Evolutionary conservation across 1,139 yeast genomes (phyloP).

Genomic region (Spathaspora sp.): DNA sequence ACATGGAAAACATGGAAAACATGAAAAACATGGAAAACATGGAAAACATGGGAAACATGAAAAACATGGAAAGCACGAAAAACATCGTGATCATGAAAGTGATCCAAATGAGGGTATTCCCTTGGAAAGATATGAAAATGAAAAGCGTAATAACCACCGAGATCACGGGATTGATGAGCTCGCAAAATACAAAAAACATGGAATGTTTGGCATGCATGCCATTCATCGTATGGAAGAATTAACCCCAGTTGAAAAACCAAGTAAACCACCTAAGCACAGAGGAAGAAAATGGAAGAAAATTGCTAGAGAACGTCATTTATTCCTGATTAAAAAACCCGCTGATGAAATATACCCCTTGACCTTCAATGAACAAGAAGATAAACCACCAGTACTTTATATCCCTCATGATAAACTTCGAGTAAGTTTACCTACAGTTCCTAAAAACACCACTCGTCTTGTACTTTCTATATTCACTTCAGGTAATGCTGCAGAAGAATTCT

Average conservation of each 20-base stretch:
- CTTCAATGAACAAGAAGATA: conserved; percentile 17
- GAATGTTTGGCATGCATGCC: background rate
- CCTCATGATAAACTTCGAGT: conserved; percentile 40
- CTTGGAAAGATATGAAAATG: conserved; percentile 3
- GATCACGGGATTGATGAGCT: conserved; percentile 4
- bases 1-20: background rate
- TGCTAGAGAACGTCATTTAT: conserved; percentile 14
- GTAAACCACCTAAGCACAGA: background rate
- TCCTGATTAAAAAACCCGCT: conserved; percentile 29
- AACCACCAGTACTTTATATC: conserved; percentile 38
- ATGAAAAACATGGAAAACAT: conserved; percentile 1
- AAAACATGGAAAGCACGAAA: conserved; percentile 4
- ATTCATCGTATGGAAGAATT: background rate
- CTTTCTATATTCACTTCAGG: conserved; percentile 71
- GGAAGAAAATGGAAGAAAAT: background rate
- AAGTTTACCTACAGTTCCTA: conserved; percentile 38
- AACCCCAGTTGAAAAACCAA: background rate
- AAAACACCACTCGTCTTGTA: conserved; percentile 57
- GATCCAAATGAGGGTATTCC: background rate
- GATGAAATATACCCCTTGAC: conserved; percentile 33
- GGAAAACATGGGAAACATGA: conserved; percentile 5
- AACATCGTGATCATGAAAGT: background rate
- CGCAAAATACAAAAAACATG: background rate
- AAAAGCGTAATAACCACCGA: background rate
- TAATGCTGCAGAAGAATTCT: conserved; percentile 77